Evolutionary conservation across 768 basidiomycete genomes (phyloP), one percentile per base, ranked within the genome.

Genomic region (Podaxis carcinomalis): DNA sequence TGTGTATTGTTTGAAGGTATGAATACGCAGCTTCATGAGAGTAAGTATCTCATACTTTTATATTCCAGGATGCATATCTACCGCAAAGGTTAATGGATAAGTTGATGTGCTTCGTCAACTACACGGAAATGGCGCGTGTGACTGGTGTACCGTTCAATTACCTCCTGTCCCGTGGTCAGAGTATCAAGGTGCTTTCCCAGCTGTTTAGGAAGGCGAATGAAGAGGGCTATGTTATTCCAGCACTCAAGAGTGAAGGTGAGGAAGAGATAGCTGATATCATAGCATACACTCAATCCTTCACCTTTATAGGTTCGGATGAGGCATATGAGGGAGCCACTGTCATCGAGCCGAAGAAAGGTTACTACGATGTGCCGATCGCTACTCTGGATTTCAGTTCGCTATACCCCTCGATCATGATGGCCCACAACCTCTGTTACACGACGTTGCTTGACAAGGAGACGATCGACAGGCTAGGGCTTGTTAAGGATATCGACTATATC

Each of bases 371-470:
- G 0, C 97, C 97, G 1, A 98, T 99, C 68, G 95, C 97, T 11
- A 98, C 97, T 0, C 84, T 99, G 51, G 97, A 99, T 82, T 99
- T 99, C 77, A 95, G 93, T 61, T 98, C 95, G 1, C 81, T 99
- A 63, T 99, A 99, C 74, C 97, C 97, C 3, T 98, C 97, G 0
- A 98, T 99, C 75, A 99, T 99, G 97, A 98, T 98, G 95, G 97
- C 96, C 2, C 97, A 99, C 74, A 99, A 99, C 70, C 78, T 99
- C 0, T 99, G 97, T 72, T 99, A 98, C 70, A 98, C 97, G 0
- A 98, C 97, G 0, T 79, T 98, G n/a, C 73, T 98, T 39, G 92
- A 97, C 63, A 90, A 86, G 70, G 47, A 61, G 4, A 90, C 89
- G 0, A 88, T 96, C 11, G 89, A 93, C 19, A 83, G 90, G 19